phyloP scores from a whole-genome alignment of 78 protist species.

The Dictyostelium discoideum region DNA sequence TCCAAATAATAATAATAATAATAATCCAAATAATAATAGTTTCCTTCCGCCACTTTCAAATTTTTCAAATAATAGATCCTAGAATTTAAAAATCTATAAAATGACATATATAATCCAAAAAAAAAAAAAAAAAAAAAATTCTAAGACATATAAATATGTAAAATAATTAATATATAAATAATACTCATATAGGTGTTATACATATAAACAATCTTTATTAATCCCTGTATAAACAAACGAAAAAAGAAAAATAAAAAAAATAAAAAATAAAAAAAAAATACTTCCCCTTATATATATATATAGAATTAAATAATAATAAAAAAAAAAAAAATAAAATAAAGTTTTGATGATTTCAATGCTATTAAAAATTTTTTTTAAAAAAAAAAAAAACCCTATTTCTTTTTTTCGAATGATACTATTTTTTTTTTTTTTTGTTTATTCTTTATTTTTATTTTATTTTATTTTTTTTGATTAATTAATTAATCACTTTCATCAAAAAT shows the following conservation, averaged over 20 bases:
- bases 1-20: background rate
- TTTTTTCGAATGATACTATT: background rate
- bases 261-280: background rate
- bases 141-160: background rate
- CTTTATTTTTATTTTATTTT: background rate
- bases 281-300: too few species aligned
- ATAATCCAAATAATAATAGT: background rate
- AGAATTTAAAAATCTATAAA: background rate
- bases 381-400: background rate
- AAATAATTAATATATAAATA: background rate
- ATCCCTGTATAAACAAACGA: background rate
- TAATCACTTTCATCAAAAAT: slow-evolving; percentile 37
- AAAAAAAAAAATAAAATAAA: too few species aligned
- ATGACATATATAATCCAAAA: background rate
- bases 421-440: background rate
- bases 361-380: too few species aligned
- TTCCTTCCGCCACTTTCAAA: background rate
- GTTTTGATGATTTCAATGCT: background rate
- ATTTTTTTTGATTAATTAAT: background rate
- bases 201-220: background rate
- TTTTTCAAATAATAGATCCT: background rate
- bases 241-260: background rate
- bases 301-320: background rate
- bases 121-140: background rate
- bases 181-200: slow-evolving; percentile 10